phyloP scores from a whole-genome alignment of 1,284 basidiomycete species.

The Ceratobasidium sp. region DNA sequence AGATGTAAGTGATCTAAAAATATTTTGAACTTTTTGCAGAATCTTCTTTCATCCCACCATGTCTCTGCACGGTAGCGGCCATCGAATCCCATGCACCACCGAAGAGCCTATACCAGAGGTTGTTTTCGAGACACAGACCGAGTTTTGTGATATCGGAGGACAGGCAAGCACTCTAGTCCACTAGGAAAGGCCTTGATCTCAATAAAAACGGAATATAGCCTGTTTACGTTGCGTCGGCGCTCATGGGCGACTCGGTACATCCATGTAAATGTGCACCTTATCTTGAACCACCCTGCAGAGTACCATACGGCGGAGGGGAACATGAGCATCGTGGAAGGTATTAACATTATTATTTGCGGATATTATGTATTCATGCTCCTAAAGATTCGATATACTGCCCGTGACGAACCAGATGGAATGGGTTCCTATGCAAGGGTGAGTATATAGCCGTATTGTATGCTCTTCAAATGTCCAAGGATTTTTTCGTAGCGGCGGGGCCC shows the following conservation, averaged over 20 bases:
- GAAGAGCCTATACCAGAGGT: constrained; percentile 6
- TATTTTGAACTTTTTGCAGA: too few species aligned
- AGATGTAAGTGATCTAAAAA: too few species aligned
- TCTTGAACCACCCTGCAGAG: constrained; percentile 60
- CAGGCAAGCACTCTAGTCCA: neutral
- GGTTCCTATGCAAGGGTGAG: constrained; percentile 17
- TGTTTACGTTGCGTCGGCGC: constrained; percentile 73
- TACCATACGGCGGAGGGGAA: constrained; percentile 70
- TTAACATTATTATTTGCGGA: constrained; percentile 45
- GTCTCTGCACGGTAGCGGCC: constrained; percentile 19
- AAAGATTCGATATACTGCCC: constrained; percentile 38
- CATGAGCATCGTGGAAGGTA: constrained; percentile 66
- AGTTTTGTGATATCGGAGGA: constrained; percentile 17
- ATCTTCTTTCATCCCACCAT: too few species aligned
- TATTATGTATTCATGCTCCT: neutral
- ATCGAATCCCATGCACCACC: constrained; percentile 25
- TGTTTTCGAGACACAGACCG: constrained; percentile 20
- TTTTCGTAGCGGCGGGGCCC: constrained; percentile 4
- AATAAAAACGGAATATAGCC: constrained; percentile 49
- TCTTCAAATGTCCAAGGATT: neutral
- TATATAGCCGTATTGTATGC: too few species aligned
- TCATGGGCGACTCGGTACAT: constrained; percentile 70
- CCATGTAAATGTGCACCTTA: constrained; percentile 77
- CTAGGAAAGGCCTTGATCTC: neutral
- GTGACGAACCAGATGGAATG: constrained; percentile 36